Conservation (phyloP, 2,329 filamentous ascomycete species). For the Monilinia polystroma region DNA sequence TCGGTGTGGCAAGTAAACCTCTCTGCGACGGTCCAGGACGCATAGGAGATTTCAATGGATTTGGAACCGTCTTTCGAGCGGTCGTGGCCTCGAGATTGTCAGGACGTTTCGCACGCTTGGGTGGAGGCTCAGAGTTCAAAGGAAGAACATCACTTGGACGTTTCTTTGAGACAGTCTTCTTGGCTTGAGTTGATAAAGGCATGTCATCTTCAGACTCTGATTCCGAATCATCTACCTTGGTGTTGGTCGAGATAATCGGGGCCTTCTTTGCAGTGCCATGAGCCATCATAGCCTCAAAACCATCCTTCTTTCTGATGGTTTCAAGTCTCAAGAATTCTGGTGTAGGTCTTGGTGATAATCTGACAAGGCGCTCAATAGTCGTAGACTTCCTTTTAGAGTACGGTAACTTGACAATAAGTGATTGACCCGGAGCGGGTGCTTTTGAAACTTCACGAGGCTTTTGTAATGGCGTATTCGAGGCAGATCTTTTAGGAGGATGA, state of each 20-base stretch:
- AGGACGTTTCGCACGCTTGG: conserved; percentile 42
- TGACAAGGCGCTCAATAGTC: conserved; percentile 36
- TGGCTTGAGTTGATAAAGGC: conserved; percentile 18
- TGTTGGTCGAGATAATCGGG: not conserved
- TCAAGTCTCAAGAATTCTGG: conserved; percentile 24
- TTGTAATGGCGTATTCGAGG: conserved; percentile 27
- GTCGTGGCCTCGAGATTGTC: conserved; percentile 40
- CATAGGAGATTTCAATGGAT: conserved; percentile 41
- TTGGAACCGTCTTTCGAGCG: conserved; percentile 41
- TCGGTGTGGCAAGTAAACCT: conserved; percentile 43
- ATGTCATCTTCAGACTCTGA: conserved; percentile 33
- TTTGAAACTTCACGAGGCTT: conserved; percentile 25
- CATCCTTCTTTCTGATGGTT: conserved; percentile 25
- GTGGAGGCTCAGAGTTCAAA: conserved; percentile 32
- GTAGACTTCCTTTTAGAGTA: conserved; percentile 36
- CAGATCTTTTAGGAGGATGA: conserved; percentile 36
- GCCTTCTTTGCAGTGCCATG: conserved; percentile 12
- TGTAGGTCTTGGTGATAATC: conserved; percentile 29
- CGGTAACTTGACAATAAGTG: conserved; percentile 36
- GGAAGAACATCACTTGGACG: conserved; percentile 33
- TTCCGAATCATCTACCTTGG: not conserved
- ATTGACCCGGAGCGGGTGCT: conserved; percentile 22
- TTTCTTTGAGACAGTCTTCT: conserved; percentile 30
- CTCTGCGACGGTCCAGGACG: conserved; percentile 32
- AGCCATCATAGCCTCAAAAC: conserved; percentile 23